A percentile compares a stretch with the other conserved stretches of the same genome.
Conservation (phyloP, 495 filamentous ascomycete species). For the Hyaloscypha finlandica region DNA sequence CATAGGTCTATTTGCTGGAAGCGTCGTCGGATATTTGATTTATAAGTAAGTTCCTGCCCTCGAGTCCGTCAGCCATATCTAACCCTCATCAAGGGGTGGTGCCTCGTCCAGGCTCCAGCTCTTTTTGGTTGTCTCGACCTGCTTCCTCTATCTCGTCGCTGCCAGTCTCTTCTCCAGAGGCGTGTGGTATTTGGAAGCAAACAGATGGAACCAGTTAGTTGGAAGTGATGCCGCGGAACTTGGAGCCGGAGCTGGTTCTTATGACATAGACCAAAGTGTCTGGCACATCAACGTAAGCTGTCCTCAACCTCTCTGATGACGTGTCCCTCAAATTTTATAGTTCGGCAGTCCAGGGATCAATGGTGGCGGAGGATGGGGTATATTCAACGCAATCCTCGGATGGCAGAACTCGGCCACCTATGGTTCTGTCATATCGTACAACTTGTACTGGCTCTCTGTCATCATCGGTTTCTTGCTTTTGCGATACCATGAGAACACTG, state of each 20-base stretch:
- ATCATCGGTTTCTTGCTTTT: constrained; percentile 62
- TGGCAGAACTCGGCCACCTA: constrained; percentile 92
- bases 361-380: constrained; percentile 83
- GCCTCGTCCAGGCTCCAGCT: constrained; percentile 66
- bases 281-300: constrained; percentile 85
- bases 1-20: constrained; percentile 64
- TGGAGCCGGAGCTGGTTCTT: constrained; percentile 80
- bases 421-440: constrained; percentile 82
- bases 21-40: constrained; percentile 65
- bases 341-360: constrained; percentile 75
- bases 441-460: constrained; percentile 79
- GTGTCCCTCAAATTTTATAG: constrained; percentile 37
- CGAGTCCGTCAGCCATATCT: not conserved
- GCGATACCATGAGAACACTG: constrained; percentile 67
- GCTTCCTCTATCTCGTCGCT: constrained; percentile 83
- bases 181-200: constrained; percentile 70
- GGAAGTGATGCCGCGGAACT: constrained; percentile 75
- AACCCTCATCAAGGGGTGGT: constrained; percentile 42
- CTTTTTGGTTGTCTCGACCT: constrained; percentile 80
- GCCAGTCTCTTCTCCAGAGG: constrained; percentile 78
- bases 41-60: constrained; percentile 63
- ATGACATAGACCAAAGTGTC: constrained; percentile 80
- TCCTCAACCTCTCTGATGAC: constrained; percentile 4
- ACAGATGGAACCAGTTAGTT: constrained; percentile 63
- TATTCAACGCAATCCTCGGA: constrained; percentile 82